Percentiles rank a stretch among this genome's conserved stretches.
These are phyloP conservation scores for Xylaria cubensis DNA, from an alignment of 495 filamentous ascomycete genomes.

Conservation along the genomic window DNA sequence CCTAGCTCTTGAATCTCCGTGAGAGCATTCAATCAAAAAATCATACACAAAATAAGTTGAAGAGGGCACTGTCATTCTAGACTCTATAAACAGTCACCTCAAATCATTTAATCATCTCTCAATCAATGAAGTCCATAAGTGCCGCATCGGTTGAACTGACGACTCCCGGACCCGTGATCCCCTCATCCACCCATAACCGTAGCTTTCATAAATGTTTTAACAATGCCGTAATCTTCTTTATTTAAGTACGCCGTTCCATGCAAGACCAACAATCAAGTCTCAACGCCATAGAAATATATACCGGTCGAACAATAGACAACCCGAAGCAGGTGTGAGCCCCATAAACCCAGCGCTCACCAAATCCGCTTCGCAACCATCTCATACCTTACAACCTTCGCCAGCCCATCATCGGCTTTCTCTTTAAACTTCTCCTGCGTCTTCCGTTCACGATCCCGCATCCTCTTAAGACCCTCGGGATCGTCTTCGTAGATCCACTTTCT, in stretches of 20 bases:
- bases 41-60: not conserved
- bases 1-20: no score
- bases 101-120: not conserved
- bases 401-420: constrained; percentile 61
- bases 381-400: constrained; percentile 80
- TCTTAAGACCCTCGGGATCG: constrained; percentile 72
- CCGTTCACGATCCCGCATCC: constrained; percentile 72
- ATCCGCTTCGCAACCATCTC: constrained; percentile 94
- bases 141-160: not conserved
- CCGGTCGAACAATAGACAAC: not conserved
- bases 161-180: not conserved
- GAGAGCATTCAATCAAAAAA: not conserved
- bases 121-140: not conserved
- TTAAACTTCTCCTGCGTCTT: constrained; percentile 61
- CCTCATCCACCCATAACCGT: not conserved
- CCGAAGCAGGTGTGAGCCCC: not conserved
- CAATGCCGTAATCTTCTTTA: not conserved
- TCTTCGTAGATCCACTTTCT: constrained; percentile 86
- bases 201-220: not conserved
- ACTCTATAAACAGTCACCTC: not conserved
- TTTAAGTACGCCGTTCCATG: constrained; percentile 18
- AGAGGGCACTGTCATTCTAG: not conserved
- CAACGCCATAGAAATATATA: not conserved
- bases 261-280: not conserved
- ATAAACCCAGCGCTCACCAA: constrained; percentile 60